Conservation (phyloP, 495 filamentous ascomycete genomes). For the Aspergillus saccharolyticus region DNA sequence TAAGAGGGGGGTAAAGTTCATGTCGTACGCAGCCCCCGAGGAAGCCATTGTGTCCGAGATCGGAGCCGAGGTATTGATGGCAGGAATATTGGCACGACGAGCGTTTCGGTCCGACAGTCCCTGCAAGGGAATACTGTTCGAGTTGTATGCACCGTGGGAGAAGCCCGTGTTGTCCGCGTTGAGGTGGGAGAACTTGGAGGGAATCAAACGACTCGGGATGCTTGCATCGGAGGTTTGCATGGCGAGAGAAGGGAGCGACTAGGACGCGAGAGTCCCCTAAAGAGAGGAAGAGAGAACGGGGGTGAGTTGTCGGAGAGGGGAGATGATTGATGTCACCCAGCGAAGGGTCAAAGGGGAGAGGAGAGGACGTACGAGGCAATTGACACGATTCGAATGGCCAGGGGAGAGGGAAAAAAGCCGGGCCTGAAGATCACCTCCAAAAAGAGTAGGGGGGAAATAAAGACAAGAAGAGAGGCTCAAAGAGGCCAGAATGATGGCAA, state of each 20-base stretch:
- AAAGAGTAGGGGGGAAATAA: slow-evolving; percentile 34
- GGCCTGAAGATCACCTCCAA: slow-evolving; percentile 29
- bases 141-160: slow-evolving; percentile 83
- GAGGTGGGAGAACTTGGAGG: slow-evolving; percentile 60
- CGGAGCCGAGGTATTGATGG: slow-evolving; percentile 75
- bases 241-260: slow-evolving; percentile 49
- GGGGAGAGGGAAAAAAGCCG: slow-evolving; percentile 31
- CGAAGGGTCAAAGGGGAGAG: slow-evolving; percentile 8
- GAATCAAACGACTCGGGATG: slow-evolving; percentile 50
- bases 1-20: slow-evolving; percentile 96
- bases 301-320: slow-evolving; percentile 47
- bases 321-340: slow-evolving; percentile 17
- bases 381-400: slow-evolving; percentile 23
- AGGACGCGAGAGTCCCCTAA: slow-evolving; percentile 70
- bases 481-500: slow-evolving; percentile 13
- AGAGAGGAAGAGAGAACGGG: slow-evolving; percentile 56
- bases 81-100: slow-evolving; percentile 79
- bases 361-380: slow-evolving; percentile 11
- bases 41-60: slow-evolving; percentile 71
- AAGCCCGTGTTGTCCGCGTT: slow-evolving; percentile 77
- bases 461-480: slow-evolving; percentile 13
- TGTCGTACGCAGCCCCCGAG: slow-evolving; percentile 85
- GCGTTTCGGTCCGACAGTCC: slow-evolving; percentile 80
- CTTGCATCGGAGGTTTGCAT: slow-evolving; percentile 78
- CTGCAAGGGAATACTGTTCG: slow-evolving; percentile 60